These are phyloP conservation scores for Podila epigama DNA, from an alignment of 192 early-diverging fungal genomes.

Conservation along the genomic window DNA sequence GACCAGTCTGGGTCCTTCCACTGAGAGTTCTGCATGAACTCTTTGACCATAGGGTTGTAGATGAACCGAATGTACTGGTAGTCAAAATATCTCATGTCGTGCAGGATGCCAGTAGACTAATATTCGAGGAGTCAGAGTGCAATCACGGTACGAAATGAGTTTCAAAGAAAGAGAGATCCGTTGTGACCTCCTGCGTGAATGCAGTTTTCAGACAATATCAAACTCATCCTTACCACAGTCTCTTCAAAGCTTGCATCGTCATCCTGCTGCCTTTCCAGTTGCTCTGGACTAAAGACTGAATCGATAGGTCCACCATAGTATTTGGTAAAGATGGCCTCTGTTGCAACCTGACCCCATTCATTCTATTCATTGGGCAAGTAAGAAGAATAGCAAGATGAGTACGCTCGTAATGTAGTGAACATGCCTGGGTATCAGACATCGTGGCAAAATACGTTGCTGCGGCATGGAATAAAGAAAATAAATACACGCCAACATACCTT, in stretches of 20 bases:
- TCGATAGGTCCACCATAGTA: constrained; percentile 72
- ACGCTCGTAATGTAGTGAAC: too few relatives aligned
- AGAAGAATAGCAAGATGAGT: too few relatives aligned
- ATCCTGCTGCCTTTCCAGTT: constrained; percentile 46
- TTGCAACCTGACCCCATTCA: constrained; percentile 68
- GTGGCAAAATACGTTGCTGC: too few relatives aligned
- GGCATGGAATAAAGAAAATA: constrained; percentile 2
- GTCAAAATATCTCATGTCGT: constrained; percentile 58
- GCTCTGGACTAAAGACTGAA: constrained; percentile 68
- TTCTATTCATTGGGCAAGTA: too few relatives aligned
- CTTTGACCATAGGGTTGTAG: constrained; percentile 56
- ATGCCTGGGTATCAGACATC: too few relatives aligned
- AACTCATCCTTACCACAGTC: constrained; percentile 46
- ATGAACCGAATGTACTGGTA: constrained; percentile 64
- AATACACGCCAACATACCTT: constrained; percentile 37
- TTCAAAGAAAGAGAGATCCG: constrained; percentile 56
- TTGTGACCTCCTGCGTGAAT: not conserved
- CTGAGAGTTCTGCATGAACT: constrained; percentile 56
- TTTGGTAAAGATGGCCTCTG: constrained; percentile 60
- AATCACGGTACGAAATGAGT: constrained; percentile 51
- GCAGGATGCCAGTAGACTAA: constrained; percentile 50
- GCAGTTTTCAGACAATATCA: constrained; percentile 12
- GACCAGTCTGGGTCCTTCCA: constrained; percentile 67
- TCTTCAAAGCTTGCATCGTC: constrained; percentile 46
- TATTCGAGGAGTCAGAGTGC: too few relatives aligned